These are phyloP conservation scores for Rhizoclosmatium sp. DNA, from an alignment of 192 early-diverging fungal species.

Conservation along the genomic window DNA sequence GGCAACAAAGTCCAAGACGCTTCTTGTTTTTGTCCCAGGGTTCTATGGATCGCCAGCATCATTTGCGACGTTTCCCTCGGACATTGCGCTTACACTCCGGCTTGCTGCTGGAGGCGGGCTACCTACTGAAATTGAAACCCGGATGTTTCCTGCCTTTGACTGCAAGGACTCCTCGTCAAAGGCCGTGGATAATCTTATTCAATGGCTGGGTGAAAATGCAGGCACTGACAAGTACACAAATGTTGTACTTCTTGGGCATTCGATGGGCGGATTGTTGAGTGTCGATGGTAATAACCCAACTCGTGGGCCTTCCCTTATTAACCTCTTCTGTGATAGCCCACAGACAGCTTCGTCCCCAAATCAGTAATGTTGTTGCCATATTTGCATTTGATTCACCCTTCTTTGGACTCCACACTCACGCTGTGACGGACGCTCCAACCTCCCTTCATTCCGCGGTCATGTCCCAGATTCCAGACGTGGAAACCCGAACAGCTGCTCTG, in stretches of 20 bases:
- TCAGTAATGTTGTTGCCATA: conserved; percentile 41
- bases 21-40: conserved; percentile 64
- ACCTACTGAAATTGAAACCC: conserved; percentile 36
- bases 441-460: conserved; percentile 47
- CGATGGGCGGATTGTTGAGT: conserved; percentile 60
- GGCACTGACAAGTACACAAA: conserved; percentile 41
- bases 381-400: conserved; percentile 60
- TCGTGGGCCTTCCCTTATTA: neutral
- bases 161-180: conserved; percentile 43
- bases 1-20: neutral
- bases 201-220: conserved; percentile 56
- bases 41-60: conserved; percentile 55
- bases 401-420: conserved; percentile 55
- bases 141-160: conserved; percentile 53
- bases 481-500: conserved; percentile 29
- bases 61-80: conserved; percentile 55
- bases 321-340: neutral
- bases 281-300: conserved; percentile 43
- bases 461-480: conserved; percentile 26
- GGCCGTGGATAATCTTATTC: conserved; percentile 49
- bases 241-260: conserved; percentile 51
- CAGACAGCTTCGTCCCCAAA: neutral
- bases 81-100: conserved; percentile 36
- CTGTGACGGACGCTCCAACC: conserved; percentile 49
- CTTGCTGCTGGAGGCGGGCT: neutral